Evolutionary conservation across 495 filamentous ascomycete genomes (phyloP).

Genomic region (Penicillium roqueforti): DNA sequence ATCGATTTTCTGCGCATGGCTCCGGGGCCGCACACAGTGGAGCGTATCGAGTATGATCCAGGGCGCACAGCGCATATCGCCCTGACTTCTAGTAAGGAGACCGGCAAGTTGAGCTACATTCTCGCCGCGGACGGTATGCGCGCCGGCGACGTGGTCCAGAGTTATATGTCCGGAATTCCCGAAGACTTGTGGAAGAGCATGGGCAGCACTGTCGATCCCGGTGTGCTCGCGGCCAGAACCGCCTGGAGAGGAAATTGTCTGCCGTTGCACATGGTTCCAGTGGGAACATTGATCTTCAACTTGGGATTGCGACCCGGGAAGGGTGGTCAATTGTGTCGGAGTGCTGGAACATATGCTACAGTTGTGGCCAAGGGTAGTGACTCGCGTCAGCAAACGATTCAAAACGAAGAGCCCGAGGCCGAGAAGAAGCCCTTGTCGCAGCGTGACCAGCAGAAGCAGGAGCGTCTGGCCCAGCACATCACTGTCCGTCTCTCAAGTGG

Average conservation of each 20-base stretch:
- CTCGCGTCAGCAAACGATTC: slow-evolving; percentile 35
- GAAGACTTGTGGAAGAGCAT: slow-evolving; percentile 77
- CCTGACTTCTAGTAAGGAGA: slow-evolving; percentile 64
- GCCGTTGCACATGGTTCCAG: slow-evolving; percentile 87
- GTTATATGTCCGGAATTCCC: slow-evolving; percentile 84
- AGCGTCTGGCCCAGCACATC: slow-evolving; percentile 62
- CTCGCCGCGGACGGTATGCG: slow-evolving; percentile 89
- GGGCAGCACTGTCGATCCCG: slow-evolving; percentile 87
- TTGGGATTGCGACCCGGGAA: slow-evolving; percentile 70
- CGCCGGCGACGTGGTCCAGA: slow-evolving; percentile 85
- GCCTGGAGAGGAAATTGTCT: slow-evolving; percentile 93
- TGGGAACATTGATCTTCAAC: slow-evolving; percentile 86
- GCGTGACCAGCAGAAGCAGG: slow-evolving; percentile 45
- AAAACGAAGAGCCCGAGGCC: slow-evolving; percentile 20
- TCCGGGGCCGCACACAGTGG: slow-evolving; percentile 78
- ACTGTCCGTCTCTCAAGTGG: slow-evolving; percentile 84
- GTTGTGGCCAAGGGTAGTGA: slow-evolving; percentile 81
- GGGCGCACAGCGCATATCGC: slow-evolving; percentile 92
- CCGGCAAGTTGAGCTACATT: slow-evolving; percentile 66
- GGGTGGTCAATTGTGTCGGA: slow-evolving; percentile 85
- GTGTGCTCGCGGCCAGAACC: slow-evolving; percentile 90
- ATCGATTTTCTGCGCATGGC: slow-evolving; percentile 77
- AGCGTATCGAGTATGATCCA: slow-evolving; percentile 94
- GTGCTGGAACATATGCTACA: slow-evolving; percentile 85
- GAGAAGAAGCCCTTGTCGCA: slow-evolving; percentile 34